A percentile compares a stretch with the other conserved stretches of the same genome.
These are phyloP conservation scores for Kodamaea alishanica DNA, from an alignment of 1,139 yeast species.

Conservation along the genomic window DNA sequence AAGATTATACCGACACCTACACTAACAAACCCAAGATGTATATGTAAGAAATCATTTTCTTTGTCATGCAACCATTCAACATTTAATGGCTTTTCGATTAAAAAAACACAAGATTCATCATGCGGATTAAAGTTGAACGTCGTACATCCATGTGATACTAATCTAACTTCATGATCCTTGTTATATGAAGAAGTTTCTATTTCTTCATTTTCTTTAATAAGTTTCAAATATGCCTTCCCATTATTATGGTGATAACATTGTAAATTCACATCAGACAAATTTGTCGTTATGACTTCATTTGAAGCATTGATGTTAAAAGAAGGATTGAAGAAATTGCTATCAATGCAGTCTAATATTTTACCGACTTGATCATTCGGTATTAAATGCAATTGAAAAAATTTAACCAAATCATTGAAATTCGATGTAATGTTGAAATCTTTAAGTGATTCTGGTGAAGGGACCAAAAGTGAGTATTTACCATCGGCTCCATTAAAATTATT, in stretches of 20 bases:
- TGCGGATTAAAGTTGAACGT: slow-evolving; percentile 23
- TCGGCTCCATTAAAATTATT: slow-evolving; percentile 16
- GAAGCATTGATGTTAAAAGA: neutral
- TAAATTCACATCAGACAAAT: slow-evolving; percentile 38
- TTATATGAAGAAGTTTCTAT: slow-evolving; percentile 45
- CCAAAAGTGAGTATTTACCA: slow-evolving; percentile 62
- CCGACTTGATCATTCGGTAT: slow-evolving; percentile 51
- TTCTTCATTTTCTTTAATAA: slow-evolving; percentile 10
- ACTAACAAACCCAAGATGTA: slow-evolving; percentile 64
- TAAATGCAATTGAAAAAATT: slow-evolving; percentile 65
- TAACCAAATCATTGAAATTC: slow-evolving; percentile 41
- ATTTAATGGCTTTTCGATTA: slow-evolving; percentile 62
- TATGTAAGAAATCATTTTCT: slow-evolving; percentile 38
- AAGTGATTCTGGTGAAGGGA: slow-evolving; percentile 66
- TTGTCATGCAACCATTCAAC: slow-evolving; percentile 52
- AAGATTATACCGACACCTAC: slow-evolving; percentile 61
- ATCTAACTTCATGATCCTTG: slow-evolving; percentile 59
- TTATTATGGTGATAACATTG: slow-evolving; percentile 45
- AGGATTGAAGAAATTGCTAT: slow-evolving; percentile 10
- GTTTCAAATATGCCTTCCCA: slow-evolving; percentile 30
- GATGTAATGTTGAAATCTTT: slow-evolving; percentile 49
- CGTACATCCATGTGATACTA: slow-evolving; percentile 68
- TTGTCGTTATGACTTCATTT: slow-evolving; percentile 19
- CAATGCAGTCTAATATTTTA: slow-evolving; percentile 31
- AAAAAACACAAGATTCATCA: slow-evolving; percentile 57